Conservation (phyloP, 306 rosid genomes). For the Vachellia pachyceras region DNA sequence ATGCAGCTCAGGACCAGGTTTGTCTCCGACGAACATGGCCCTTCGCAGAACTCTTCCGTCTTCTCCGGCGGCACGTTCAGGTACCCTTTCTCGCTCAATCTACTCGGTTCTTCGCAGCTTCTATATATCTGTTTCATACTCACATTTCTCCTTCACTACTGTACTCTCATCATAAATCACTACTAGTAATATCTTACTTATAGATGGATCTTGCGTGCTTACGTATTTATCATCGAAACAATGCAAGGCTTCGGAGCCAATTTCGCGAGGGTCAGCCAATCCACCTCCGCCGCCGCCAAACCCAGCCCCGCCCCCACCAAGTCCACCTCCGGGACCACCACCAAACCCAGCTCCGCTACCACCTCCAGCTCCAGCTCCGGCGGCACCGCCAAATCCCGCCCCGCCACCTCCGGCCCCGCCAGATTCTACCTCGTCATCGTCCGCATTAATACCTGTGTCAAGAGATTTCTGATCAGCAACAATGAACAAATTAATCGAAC, state of each 20-base stretch:
- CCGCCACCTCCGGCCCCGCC: no score
- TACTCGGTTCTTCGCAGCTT: constrained; percentile 72
- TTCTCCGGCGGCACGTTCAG: constrained; percentile 60
- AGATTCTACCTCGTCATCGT: constrained; percentile 19
- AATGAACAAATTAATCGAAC: not conserved
- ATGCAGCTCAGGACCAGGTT: constrained; percentile 69
- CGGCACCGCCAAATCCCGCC: not conserved
- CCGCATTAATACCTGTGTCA: constrained; percentile 54
- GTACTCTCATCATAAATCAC: not conserved
- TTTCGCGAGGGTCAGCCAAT: constrained; percentile 56
- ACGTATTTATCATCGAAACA: constrained; percentile 88
- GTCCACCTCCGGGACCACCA: not conserved
- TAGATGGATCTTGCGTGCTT: constrained; percentile 52
- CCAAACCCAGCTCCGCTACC: constrained; percentile 5
- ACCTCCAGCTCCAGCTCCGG: no score
- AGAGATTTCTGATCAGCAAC: not conserved
- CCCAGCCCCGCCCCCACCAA: not conserved
- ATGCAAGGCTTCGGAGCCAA: constrained; percentile 71
- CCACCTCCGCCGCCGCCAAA: constrained; percentile 28
- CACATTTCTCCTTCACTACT: not conserved
- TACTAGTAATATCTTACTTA: no score
- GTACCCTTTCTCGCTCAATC: constrained; percentile 64
- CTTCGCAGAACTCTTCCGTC: constrained; percentile 65
- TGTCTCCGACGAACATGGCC: constrained; percentile 77
- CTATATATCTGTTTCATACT: constrained; percentile 61